phyloP scores from a whole-genome alignment of 1,284 basidiomycete species.

The Puccinia coronata region DNA sequence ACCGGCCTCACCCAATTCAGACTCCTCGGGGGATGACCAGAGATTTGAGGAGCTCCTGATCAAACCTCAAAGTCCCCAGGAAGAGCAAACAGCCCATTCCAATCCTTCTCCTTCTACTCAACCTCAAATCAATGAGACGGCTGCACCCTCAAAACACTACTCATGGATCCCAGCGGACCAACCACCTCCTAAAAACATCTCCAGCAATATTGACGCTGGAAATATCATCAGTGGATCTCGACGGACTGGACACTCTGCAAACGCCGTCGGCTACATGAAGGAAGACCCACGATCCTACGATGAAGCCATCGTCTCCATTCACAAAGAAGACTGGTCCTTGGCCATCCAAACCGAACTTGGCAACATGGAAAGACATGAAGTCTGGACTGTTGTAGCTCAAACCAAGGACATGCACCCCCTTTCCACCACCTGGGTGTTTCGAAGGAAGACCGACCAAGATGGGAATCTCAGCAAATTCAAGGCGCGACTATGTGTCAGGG shows the following conservation, averaged over 20 bases:
- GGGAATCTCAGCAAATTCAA: not conserved
- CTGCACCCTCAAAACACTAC: not conserved
- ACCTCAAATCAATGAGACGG: not conserved
- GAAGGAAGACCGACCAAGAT: not conserved
- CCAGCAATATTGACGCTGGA: not conserved
- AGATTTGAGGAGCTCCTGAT: too few relatives aligned
- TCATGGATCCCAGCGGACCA: not conserved
- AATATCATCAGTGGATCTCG: slow-evolving; percentile 6
- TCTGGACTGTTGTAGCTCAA: not conserved
- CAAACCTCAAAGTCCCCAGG: too few relatives aligned
- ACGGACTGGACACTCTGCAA: too few relatives aligned
- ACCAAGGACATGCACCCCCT: too few relatives aligned
- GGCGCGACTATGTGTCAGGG: slow-evolving; percentile 12
- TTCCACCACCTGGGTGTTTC: not conserved
- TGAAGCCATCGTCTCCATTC: not conserved
- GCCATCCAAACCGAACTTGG: too few relatives aligned
- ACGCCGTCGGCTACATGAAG: too few relatives aligned
- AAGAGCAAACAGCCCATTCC: too few relatives aligned
- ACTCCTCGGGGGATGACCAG: too few relatives aligned
- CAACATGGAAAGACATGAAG: not conserved
- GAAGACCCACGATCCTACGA: slow-evolving; percentile 20
- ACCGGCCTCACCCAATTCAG: too few relatives aligned
- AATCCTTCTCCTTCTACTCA: too few relatives aligned
- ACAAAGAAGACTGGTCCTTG: too few relatives aligned
- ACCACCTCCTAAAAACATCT: slow-evolving; percentile 5